phyloP scores from a whole-genome alignment of 176 grass and related monocot species.

The Poa pratensis region DNA sequence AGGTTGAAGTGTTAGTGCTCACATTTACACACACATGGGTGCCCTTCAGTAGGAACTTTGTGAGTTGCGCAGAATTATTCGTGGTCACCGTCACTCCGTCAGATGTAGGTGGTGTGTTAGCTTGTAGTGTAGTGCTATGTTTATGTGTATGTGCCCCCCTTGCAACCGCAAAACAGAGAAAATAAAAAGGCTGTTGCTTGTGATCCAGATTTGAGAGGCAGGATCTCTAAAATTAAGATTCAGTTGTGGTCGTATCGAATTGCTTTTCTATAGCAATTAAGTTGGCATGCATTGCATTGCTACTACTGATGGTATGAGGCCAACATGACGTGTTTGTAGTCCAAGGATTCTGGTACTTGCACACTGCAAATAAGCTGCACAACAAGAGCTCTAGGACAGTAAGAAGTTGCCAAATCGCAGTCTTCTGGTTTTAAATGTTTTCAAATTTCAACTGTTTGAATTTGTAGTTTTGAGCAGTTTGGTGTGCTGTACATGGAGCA shows the following conservation, averaged over 20 bases:
- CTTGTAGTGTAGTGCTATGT: background rate
- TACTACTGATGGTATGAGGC: background rate
- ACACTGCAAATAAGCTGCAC: background rate
- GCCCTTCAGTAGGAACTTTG: background rate
- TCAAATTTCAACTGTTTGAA: background rate
- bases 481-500: too few relatives aligned
- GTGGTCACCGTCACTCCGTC: background rate
- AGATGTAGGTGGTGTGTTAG: background rate
- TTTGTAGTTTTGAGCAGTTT: background rate
- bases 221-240: background rate
- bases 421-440: too few relatives aligned
- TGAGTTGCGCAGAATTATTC: background rate
- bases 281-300: conserved; percentile 8
- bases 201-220: background rate
- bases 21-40: background rate
- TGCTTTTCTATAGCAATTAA: background rate
- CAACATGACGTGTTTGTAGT: conserved; percentile 2
- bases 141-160: background rate
- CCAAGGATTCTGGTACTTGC: background rate
- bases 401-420: background rate
- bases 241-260: background rate
- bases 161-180: background rate
- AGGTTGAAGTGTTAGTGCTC: background rate
- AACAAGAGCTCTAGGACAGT: background rate
- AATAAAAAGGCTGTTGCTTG: background rate